Evolutionary conservation across 2,329 filamentous ascomycete genomes (phyloP), one percentile per base, ranked within the genome.

Genomic region (Colletotrichum filicis): DNA sequence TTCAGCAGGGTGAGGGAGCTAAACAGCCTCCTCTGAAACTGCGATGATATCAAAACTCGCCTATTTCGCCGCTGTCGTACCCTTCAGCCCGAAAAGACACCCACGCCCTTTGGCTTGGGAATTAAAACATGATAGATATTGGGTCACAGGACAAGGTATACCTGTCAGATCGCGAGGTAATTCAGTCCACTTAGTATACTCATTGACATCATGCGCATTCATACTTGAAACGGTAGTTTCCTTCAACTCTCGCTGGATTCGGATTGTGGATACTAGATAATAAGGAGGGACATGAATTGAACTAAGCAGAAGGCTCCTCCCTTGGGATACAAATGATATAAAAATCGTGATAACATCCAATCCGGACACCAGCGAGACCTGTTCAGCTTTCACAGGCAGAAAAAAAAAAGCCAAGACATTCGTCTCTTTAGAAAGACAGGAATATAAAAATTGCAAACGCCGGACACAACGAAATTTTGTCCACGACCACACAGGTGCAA

Each of bases 281-380:
- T 37, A 73, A 63, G 53, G 61, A 71, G 24, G 26, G 37, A 71
- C 49, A 28, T 62, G 68, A 73, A 73, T 61, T 37, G 30, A 53
- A 62, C 37, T 52, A 62, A 35, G 67, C 67, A 58, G 30, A 19
- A 70, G 35, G 30, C 64, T 63, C 35, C 42, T 65, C 55, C 60
- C 68, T 67, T 52, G 57, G 42, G 56, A 42, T 67, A 74, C 37
- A 71, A 63, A 58, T 71, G 57, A 71, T 66, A 53, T 42, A 62
- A 72, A 49, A 49, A 65, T 65, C 60, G 32, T 65, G 66, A 57
- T 56, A 58, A 66, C 52, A 42, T 71, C 35, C 57, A 14, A 37
- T 30, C 56, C 61, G 49, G 71, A 37, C 42, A 61, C 62, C 49
- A 46, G 57, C 57, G 61, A 63, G 62, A 52, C 30, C 28, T 58